Conservation (phyloP, 2,329 filamentous ascomycete species). For the Chrysoporthe deuterocubensis region DNA sequence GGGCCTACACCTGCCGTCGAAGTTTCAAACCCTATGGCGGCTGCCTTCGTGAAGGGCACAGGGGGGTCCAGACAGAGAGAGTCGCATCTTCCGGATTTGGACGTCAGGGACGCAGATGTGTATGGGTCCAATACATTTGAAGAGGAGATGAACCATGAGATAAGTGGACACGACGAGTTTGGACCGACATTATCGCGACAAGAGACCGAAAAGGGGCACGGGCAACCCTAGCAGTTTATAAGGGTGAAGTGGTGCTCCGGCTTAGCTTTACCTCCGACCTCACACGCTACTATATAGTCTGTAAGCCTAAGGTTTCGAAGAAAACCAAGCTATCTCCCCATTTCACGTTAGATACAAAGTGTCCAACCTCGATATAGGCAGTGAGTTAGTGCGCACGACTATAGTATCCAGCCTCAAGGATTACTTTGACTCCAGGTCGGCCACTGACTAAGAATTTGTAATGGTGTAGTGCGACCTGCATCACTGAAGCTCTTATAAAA, state of each 20-base stretch:
- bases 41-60: slow-evolving; percentile 15
- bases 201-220: slow-evolving; percentile 9
- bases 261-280: neutral
- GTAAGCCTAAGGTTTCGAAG: neutral
- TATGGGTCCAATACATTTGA: slow-evolving; percentile 12
- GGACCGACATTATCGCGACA: slow-evolving; percentile 7
- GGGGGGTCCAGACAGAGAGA: slow-evolving; percentile 19
- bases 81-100: slow-evolving; percentile 25
- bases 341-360: neutral
- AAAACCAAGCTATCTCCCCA: neutral
- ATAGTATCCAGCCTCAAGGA: neutral
- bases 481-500: no score
- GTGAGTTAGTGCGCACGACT: neutral
- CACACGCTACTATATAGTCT: neutral
- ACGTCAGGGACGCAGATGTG: neutral
- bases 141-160: slow-evolving; percentile 13
- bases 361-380: neutral
- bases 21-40: slow-evolving; percentile 11
- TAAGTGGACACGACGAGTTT: slow-evolving; percentile 10
- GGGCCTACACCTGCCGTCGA: slow-evolving; percentile 23
- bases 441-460: no score
- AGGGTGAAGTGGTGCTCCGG: neutral
- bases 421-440: no score
- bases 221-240: neutral
- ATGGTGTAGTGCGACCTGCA: no score